Conservation (phyloP, 805 yeast genomes). For the Starmerella potacharoeniae region DNA sequence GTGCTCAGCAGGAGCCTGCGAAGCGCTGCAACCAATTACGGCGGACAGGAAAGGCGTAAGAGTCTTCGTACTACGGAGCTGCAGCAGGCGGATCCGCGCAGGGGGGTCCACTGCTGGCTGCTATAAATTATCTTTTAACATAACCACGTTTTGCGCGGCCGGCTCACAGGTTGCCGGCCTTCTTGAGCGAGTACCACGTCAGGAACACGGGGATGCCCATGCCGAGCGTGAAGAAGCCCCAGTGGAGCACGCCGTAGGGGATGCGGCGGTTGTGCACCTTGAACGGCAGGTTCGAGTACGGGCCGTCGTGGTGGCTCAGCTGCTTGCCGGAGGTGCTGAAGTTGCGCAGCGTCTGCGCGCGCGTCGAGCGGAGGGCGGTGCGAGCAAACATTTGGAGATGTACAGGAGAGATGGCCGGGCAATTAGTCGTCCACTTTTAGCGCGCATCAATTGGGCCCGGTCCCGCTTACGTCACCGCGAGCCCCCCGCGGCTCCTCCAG, state of each 20-base stretch:
- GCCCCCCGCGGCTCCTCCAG: not conserved
- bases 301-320: constrained; percentile 55
- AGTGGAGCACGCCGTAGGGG: constrained; percentile 74
- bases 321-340: constrained; percentile 22
- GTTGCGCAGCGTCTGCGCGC: constrained; percentile 17
- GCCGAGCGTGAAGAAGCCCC: constrained; percentile 60
- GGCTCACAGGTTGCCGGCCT: constrained; percentile 47
- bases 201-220: constrained; percentile 70
- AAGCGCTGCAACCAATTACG: too few relatives aligned
- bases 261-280: constrained; percentile 83
- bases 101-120: not conserved
- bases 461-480: not conserved
- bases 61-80: too few relatives aligned
- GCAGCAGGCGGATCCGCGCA: too few relatives aligned
- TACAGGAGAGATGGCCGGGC: not conserved
- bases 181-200: constrained; percentile 71
- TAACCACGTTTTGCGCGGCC: not conserved
- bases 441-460: not conserved
- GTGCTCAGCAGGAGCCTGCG: too few relatives aligned
- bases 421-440: not conserved
- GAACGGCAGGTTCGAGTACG: constrained; percentile 88
- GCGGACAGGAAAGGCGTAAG: too few relatives aligned
- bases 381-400: constrained; percentile 14
- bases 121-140: not conserved
- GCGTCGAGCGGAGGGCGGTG: constrained; percentile 16